Conservation (phyloP, 805 yeast genomes). For the Metschnikowia gelsemii region DNA sequence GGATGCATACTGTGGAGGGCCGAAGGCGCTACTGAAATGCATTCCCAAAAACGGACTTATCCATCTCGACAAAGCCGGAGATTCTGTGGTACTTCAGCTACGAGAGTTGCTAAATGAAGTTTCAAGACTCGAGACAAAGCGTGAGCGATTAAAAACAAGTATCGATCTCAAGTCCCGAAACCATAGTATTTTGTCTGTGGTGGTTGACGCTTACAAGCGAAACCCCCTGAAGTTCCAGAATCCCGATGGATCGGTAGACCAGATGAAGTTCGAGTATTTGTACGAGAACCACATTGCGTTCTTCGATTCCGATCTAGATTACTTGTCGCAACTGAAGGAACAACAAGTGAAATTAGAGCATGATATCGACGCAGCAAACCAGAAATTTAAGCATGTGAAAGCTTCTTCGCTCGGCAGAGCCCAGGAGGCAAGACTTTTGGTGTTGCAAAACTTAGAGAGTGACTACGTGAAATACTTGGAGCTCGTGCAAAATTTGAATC, state of each 20-base stretch:
- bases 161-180: constrained; percentile 47
- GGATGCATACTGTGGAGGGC: constrained; percentile 43
- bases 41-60: constrained; percentile 43
- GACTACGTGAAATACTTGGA: constrained; percentile 54
- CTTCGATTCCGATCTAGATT: constrained; percentile 51
- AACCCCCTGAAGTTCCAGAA: constrained; percentile 18
- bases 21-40: constrained; percentile 28
- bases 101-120: constrained; percentile 34
- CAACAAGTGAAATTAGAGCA: constrained; percentile 26
- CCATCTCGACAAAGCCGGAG: constrained; percentile 33
- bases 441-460: constrained; percentile 51
- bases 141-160: constrained; percentile 41
- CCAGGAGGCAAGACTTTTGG: constrained; percentile 43
- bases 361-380: constrained; percentile 19
- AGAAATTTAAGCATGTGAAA: constrained; percentile 13
- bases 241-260: constrained; percentile 24
- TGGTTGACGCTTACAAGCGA: constrained; percentile 47
- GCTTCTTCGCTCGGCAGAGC: constrained; percentile 18
- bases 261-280: constrained; percentile 35
- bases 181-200: constrained; percentile 50
- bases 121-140: constrained; percentile 30
- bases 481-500: constrained; percentile 56
- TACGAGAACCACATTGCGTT: constrained; percentile 44
- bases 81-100: constrained; percentile 33
- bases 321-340: constrained; percentile 39